Percentiles rank a stretch among this genome's conserved stretches.
Evolutionary conservation across 257 asterid species (phyloP).

Genomic region (Scutellaria galericulata): DNA sequence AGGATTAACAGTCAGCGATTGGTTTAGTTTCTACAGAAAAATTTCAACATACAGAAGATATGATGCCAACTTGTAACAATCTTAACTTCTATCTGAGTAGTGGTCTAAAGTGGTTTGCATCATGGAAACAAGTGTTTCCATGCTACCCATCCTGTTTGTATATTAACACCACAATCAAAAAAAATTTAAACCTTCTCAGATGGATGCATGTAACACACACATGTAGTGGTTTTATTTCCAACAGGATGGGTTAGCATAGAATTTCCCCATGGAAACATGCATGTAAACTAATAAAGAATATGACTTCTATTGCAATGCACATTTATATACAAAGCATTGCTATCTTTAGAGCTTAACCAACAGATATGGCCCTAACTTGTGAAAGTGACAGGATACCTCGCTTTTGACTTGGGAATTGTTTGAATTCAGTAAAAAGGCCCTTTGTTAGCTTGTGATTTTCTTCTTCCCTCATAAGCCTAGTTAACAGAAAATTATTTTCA

Average conservation of each 20-base stretch:
- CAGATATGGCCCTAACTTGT: neutral
- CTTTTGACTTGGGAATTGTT: conserved; percentile 16
- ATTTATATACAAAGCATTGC: neutral
- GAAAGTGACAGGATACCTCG: conserved; percentile 28
- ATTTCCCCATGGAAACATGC: neutral
- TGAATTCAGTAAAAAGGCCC: neutral
- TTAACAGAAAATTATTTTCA: conserved; percentile 23
- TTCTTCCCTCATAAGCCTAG: conserved; percentile 14
- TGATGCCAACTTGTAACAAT: neutral
- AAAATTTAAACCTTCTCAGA: too few relatives aligned
- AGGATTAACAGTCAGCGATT: too few relatives aligned
- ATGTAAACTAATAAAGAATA: neutral
- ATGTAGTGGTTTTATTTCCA: too few relatives aligned
- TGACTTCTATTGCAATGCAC: neutral
- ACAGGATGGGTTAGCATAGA: too few relatives aligned
- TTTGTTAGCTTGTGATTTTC: neutral
- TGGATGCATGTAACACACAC: too few relatives aligned
- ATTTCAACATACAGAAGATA: neutral
- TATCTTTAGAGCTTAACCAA: neutral
- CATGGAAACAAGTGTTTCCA: neutral
- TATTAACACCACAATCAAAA: too few relatives aligned
- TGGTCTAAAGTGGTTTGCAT: conserved; percentile 2
- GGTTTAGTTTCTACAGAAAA: too few relatives aligned
- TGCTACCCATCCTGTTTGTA: too few relatives aligned
- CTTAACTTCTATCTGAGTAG: neutral